phyloP scores from a whole-genome alignment of 371 early-diverging fungal species.

The Neoconidiobolus thromboides region DNA sequence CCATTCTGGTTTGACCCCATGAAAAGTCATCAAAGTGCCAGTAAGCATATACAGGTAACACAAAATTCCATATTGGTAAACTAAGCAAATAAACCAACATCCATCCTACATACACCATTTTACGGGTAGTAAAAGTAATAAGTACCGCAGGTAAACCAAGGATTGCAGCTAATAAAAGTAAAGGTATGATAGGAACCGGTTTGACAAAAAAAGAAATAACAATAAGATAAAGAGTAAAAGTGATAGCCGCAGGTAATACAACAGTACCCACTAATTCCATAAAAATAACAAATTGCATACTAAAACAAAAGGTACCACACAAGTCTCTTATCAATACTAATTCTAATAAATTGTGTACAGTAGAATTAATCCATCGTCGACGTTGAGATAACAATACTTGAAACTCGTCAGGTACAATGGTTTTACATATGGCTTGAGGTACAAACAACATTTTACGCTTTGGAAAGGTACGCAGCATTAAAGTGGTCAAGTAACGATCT shows the following conservation, averaged over 20 bases:
- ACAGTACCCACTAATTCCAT: conserved; percentile 96
- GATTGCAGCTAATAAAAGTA: conserved; percentile 56
- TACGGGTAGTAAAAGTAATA: conserved; percentile 79
- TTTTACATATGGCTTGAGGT: conserved; percentile 91
- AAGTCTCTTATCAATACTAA: conserved; percentile 85
- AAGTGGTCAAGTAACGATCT: conserved; percentile 94
- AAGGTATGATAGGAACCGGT: conserved; percentile 44
- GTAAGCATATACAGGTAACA: conserved; percentile 92
- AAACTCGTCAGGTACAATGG: conserved; percentile 91
- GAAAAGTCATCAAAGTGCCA: conserved; percentile 99
- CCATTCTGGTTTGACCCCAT: conserved; percentile 95
- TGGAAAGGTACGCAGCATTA: conserved; percentile 96
- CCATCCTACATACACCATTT: conserved; percentile 85
- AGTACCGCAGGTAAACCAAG: conserved; percentile 87
- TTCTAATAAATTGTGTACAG: conserved; percentile 94
- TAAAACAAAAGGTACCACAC: conserved; percentile 97
- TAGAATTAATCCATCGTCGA: conserved; percentile 99
- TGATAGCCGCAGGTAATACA: conserved; percentile 93
- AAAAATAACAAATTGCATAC: conserved; percentile 97
- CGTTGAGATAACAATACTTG: conserved; percentile 90
- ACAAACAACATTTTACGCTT: conserved; percentile 94
- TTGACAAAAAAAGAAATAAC: conserved; percentile 36
- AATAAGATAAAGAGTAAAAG: conserved; percentile 72
- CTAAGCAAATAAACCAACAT: conserved; percentile 87
- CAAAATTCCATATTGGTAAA: conserved; percentile 96